phyloP scores from a whole-genome alignment of 345 rosid species.

The Salix caprea region DNA sequence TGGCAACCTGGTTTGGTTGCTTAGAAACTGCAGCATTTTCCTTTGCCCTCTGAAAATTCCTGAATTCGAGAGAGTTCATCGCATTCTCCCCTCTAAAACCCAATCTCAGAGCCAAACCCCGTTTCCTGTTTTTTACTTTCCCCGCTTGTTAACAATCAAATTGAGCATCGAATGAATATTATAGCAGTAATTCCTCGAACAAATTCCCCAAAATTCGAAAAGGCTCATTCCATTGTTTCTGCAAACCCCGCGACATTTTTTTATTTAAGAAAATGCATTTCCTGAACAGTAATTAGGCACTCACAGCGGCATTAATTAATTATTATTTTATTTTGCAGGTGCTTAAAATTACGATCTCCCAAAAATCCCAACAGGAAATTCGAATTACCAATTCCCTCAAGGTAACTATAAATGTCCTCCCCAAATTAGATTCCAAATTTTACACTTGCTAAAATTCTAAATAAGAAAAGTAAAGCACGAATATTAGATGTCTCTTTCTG shows the following conservation, averaged over 20 bases:
- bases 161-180: background rate
- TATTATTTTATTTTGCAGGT: slow-evolving; percentile 7
- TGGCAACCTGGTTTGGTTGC: background rate
- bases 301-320: background rate
- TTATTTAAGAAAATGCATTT: background rate
- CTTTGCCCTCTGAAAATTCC: no score
- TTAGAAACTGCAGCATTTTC: background rate
- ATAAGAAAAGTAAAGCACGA: background rate
- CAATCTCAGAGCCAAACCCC: background rate
- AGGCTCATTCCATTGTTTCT: background rate
- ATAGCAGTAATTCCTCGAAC: background rate
- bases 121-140: background rate
- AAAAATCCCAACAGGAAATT: background rate
- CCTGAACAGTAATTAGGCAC: background rate
- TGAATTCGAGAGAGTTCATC: background rate
- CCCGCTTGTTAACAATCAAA: background rate
- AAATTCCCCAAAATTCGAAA: background rate
- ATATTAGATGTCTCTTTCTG: background rate
- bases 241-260: no score
- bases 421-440: background rate
- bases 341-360: background rate
- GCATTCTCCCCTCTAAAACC: background rate
- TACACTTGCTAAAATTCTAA: background rate
- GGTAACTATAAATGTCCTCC: background rate
- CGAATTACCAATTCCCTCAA: background rate